phyloP scores from a whole-genome alignment of 2,329 filamentous ascomycete species.

The Calonectria leucothoes region DNA sequence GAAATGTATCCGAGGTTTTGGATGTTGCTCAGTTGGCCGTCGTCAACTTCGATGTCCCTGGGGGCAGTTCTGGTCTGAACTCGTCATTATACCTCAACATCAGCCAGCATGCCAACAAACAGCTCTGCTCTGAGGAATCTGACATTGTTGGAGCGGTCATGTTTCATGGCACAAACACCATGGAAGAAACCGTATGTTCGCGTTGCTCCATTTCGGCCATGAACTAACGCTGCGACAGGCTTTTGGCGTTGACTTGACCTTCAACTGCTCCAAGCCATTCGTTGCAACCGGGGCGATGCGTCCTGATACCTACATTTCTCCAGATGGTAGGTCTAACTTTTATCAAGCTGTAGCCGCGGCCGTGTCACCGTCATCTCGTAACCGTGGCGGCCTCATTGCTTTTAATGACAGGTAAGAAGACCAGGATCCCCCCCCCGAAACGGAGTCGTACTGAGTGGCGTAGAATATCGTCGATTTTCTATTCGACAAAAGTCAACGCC shows the following conservation, averaged over 20 bases:
- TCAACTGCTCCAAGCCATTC: conserved; percentile 35
- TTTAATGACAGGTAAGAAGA: conserved; percentile 63
- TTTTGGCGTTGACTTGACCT: conserved; percentile 30
- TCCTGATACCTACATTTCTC: conserved; percentile 26
- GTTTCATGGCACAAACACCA: conserved; percentile 64
- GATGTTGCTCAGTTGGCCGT: conserved; percentile 46
- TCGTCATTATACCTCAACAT: conserved; percentile 48
- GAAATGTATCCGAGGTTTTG: conserved; percentile 46
- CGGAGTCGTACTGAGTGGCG: neutral
- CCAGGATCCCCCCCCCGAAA: too few species aligned
- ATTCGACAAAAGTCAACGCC: conserved; percentile 69
- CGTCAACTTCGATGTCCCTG: conserved; percentile 37
- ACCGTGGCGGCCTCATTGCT: conserved; percentile 65
- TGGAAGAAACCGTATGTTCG: conserved; percentile 60
- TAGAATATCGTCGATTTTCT: conserved; percentile 56
- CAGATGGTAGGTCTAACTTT: conserved; percentile 30
- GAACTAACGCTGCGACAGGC: neutral
- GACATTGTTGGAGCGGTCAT: conserved; percentile 44
- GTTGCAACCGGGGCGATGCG: conserved; percentile 29
- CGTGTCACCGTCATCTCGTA: conserved; percentile 29
- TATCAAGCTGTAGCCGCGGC: conserved; percentile 28
- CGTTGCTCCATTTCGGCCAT: neutral
- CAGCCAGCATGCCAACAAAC: conserved; percentile 44
- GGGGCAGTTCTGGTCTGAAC: conserved; percentile 46
- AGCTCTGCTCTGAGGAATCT: conserved; percentile 44